Evolutionary conservation across 257 asterid species (phyloP).

Genomic region (Nyctanthes arbortristis): DNA sequence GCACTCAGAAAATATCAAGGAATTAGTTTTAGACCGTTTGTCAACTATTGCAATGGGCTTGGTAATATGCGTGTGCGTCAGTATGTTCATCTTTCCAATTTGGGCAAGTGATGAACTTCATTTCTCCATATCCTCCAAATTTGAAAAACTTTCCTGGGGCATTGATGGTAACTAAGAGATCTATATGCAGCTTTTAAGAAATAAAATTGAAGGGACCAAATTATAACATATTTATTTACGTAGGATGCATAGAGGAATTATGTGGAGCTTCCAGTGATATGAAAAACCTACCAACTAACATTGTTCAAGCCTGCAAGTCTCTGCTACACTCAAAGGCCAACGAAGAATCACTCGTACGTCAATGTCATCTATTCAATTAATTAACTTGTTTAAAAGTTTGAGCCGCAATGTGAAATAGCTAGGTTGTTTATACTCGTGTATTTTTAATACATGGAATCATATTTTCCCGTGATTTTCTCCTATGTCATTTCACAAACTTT

Average conservation of each 20-base stretch:
- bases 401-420: not conserved
- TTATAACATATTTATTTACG: not conserved
- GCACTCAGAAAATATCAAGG: slow-evolving; percentile 32
- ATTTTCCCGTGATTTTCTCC: not conserved
- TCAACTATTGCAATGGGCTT: slow-evolving; percentile 49
- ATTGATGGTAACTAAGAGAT: slow-evolving; percentile 31
- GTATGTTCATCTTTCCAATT: slow-evolving; percentile 42
- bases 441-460: not conserved
- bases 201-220: not conserved
- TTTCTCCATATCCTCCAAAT: slow-evolving; percentile 35
- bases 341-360: slow-evolving; percentile 43
- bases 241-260: slow-evolving; percentile 41
- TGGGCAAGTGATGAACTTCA: slow-evolving; percentile 58
- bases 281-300: slow-evolving; percentile 8
- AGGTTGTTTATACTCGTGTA: not conserved
- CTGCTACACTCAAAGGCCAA: slow-evolving; percentile 43
- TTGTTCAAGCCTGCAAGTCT: slow-evolving; percentile 34
- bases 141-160: slow-evolving; percentile 39
- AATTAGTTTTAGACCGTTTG: slow-evolving; percentile 35
- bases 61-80: slow-evolving; percentile 41
- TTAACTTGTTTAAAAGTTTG: not conserved
- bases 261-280: slow-evolving; percentile 13
- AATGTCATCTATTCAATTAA: not conserved
- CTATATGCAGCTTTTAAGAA: not conserved
- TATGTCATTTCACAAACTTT: not conserved